Evolutionary conservation across 768 basidiomycete genomes (phyloP).

Genomic region (Lactarius indigo): DNA sequence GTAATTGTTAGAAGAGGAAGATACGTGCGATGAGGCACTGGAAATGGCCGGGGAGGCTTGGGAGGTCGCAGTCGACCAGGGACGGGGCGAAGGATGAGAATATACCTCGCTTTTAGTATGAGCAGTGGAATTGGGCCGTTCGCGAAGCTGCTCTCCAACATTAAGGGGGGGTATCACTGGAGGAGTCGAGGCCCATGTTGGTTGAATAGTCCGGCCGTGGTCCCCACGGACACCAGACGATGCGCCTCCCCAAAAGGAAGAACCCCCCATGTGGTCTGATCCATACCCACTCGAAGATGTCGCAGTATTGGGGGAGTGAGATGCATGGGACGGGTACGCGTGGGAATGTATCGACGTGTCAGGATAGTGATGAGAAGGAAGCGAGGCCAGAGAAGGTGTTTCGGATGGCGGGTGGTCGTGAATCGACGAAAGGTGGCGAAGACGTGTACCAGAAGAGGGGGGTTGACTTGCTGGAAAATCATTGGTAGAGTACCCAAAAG

Average conservation of each 20-base stretch:
- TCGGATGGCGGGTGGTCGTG: constrained; percentile 20
- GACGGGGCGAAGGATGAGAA: constrained; percentile 20
- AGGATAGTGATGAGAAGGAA: constrained; percentile 14
- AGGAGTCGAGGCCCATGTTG: constrained; percentile 12
- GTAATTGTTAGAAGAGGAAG: constrained; percentile 19
- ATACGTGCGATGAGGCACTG: constrained; percentile 19
- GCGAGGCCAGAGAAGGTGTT: constrained; percentile 9
- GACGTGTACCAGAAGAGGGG: constrained; percentile 17
- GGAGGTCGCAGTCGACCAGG: constrained; percentile 24
- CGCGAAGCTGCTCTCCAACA: constrained; percentile 18
- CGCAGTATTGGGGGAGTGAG: constrained; percentile 4
- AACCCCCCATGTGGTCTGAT: constrained; percentile 10
- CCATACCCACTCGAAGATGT: constrained; percentile 13
- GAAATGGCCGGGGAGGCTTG: constrained; percentile 15
- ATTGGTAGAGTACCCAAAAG: constrained; percentile 17
- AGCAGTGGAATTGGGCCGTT: constrained; percentile 11
- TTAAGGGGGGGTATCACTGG: constrained; percentile 19
- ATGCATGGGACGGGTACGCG: constrained; percentile 17
- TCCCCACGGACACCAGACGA: constrained; percentile 13
- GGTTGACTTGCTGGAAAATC: constrained; percentile 25
- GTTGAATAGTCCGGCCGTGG: constrained; percentile 13
- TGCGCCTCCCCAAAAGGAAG: constrained; percentile 13
- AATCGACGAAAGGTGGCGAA: constrained; percentile 23
- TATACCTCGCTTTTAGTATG: constrained; percentile 19
- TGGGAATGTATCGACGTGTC: constrained; percentile 22